Evolutionary conservation across 441 rosid genomes (phyloP).

Genomic region (Bocquillonia castaneifolia): DNA sequence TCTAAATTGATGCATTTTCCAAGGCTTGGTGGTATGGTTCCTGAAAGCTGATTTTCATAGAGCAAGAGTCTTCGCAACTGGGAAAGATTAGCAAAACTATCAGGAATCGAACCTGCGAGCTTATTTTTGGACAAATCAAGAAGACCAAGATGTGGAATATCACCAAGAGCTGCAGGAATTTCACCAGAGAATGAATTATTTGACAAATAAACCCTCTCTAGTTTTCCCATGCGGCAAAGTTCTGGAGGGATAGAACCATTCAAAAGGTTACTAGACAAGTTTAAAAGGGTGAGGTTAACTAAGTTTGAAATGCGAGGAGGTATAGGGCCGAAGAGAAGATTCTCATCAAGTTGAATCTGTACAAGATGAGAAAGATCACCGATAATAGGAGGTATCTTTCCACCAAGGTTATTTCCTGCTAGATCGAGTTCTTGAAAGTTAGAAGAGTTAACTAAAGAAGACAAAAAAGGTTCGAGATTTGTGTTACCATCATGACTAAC

Average conservation of each 20-base stretch:
- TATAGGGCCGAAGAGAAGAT: constrained; percentile 60
- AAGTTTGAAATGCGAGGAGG: constrained; percentile 74
- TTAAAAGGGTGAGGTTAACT: constrained; percentile 58
- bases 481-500: constrained; percentile 61
- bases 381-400: constrained; percentile 54
- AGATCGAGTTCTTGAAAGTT: constrained; percentile 65
- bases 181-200: constrained; percentile 61
- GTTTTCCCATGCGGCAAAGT: constrained; percentile 51
- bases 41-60: constrained; percentile 54
- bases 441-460: constrained; percentile 51
- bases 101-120: constrained; percentile 70
- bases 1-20: constrained; percentile 68
- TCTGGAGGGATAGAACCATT: constrained; percentile 62
- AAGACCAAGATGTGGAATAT: constrained; percentile 62
- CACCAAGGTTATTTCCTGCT: constrained; percentile 68
- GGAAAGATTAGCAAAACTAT: constrained; percentile 65
- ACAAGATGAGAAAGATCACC: constrained; percentile 63
- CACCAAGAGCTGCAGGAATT: constrained; percentile 64
- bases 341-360: constrained; percentile 68
- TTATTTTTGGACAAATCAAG: constrained; percentile 70
- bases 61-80: constrained; percentile 66
- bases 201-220: constrained; percentile 71
- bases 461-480: constrained; percentile 68
- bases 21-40: constrained; percentile 59
- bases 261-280: constrained; percentile 73